Percentiles rank a stretch among this genome's conserved stretches.
Evolutionary conservation across 106 monocot species (phyloP).

Genomic region (Narthecium ossifragum): DNA sequence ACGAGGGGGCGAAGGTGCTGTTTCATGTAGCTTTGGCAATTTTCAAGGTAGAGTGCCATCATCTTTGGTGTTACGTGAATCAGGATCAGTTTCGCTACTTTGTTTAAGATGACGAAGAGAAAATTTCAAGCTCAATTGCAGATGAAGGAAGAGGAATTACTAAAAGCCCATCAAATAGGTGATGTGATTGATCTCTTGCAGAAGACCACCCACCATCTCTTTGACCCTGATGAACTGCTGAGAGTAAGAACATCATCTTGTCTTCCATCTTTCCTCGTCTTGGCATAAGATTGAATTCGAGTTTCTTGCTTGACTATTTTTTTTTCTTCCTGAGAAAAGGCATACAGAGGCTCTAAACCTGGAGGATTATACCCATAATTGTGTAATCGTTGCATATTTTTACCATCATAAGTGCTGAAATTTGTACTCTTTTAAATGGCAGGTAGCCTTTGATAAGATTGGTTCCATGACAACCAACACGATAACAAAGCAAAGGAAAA

Average conservation of each 20-base stretch:
- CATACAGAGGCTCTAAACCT: too few species aligned
- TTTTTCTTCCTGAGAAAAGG: too few species aligned
- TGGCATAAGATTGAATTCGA: too few species aligned
- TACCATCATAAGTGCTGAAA: not conserved
- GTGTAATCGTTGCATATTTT: not conserved
- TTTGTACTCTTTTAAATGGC: not conserved
- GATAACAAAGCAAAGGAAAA: conserved; percentile 40
- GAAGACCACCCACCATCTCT: conserved; percentile 60
- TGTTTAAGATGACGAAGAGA: too few species aligned
- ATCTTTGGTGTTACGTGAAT: too few species aligned
- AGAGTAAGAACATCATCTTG: conserved; percentile 29
- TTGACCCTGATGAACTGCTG: conserved; percentile 81
- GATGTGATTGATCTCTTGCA: conserved; percentile 86
- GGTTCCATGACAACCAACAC: conserved; percentile 40
- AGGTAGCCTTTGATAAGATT: conserved; percentile 45
- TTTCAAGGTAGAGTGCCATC: conserved; percentile 98
- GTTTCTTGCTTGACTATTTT: too few species aligned
- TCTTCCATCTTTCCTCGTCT: too few species aligned
- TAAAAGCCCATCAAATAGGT: conserved; percentile 70
- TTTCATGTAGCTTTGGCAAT: conserved; percentile 88
- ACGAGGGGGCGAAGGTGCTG: conserved; percentile 93
- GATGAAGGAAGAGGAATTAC: conserved; percentile 89
- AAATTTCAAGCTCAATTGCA: conserved; percentile 20
- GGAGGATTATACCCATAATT: not conserved
- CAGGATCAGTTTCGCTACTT: too few species aligned